phyloP scores from a whole-genome alignment of 2,329 filamentous ascomycete genomes.

The Trichoderma afroharzianum region DNA sequence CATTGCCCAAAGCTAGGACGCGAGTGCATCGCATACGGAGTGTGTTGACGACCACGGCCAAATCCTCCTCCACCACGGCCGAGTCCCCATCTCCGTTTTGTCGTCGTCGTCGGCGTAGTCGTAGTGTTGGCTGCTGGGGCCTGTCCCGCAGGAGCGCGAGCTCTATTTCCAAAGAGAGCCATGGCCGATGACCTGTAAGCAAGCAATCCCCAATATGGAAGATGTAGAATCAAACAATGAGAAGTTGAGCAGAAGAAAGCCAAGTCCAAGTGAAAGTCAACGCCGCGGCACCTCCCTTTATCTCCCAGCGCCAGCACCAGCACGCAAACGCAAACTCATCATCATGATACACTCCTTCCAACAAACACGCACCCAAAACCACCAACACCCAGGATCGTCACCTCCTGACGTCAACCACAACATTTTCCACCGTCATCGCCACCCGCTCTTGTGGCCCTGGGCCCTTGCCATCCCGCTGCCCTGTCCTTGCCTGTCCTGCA shows the following conservation, averaged over 20 bases:
- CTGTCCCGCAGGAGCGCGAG: background rate
- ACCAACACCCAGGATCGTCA: background rate
- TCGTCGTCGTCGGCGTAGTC: background rate
- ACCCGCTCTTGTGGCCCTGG: background rate
- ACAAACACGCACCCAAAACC: background rate
- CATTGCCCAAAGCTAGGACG: constrained; percentile 65
- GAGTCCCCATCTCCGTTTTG: background rate
- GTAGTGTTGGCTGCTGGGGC: background rate
- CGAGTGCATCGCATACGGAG: constrained; percentile 41
- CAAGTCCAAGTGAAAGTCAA: background rate
- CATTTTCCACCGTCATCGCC: background rate
- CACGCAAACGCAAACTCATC: background rate
- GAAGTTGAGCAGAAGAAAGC: background rate
- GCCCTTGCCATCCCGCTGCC: background rate
- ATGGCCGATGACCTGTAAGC: background rate
- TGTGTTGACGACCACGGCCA: background rate
- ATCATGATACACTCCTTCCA: background rate
- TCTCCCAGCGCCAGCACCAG: background rate
- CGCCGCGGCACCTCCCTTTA: background rate
- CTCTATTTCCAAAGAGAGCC: constrained; percentile 11
- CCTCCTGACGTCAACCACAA: constrained; percentile 5
- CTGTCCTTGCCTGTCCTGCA: background rate
- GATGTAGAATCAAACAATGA: background rate
- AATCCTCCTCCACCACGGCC: background rate
- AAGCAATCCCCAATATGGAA: background rate